Percentiles rank a stretch among this genome's conserved stretches.
phyloP scores from a whole-genome alignment of 495 filamentous ascomycete genomes.

The Lasiosphaeria hispida region DNA sequence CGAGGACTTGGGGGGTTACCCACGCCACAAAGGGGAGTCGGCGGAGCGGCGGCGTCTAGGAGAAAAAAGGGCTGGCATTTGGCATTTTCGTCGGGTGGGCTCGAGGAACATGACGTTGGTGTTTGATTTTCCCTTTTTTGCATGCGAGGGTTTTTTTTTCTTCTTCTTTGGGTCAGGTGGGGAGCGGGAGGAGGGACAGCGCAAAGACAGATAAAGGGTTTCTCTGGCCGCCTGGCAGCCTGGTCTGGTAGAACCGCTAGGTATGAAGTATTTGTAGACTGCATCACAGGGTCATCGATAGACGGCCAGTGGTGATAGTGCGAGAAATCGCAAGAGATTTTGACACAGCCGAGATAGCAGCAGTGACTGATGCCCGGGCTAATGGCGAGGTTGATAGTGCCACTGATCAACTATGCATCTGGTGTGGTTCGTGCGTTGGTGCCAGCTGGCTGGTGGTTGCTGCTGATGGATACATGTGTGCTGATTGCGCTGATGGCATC shows the following conservation, averaged over 20 bases:
- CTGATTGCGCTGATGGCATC: no score
- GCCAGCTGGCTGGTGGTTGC: no score
- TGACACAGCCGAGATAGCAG: no score
- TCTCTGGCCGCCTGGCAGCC: not conserved
- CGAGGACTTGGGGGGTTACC: no score
- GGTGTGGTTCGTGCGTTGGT: not conserved
- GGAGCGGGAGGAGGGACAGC: not conserved
- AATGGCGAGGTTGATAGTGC: no score
- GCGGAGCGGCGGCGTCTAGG: constrained; percentile 11
- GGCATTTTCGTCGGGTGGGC: not conserved
- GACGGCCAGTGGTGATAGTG: not conserved
- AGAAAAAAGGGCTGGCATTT: constrained; percentile 9
- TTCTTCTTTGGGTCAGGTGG: not conserved
- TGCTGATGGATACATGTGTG: no score
- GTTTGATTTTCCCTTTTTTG: not conserved
- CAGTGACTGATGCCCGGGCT: no score
- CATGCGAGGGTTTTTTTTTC: not conserved
- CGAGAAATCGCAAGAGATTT: not conserved
- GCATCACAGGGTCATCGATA: not conserved
- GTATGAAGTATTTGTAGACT: not conserved
- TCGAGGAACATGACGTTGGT: not conserved
- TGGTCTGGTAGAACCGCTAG: not conserved
- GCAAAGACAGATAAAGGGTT: not conserved
- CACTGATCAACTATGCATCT: not conserved
- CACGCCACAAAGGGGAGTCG: no score